Percentiles rank a stretch among this genome's conserved stretches.
Conservation (phyloP, 140 eudicot genomes). For the Senecio squalidus region DNA sequence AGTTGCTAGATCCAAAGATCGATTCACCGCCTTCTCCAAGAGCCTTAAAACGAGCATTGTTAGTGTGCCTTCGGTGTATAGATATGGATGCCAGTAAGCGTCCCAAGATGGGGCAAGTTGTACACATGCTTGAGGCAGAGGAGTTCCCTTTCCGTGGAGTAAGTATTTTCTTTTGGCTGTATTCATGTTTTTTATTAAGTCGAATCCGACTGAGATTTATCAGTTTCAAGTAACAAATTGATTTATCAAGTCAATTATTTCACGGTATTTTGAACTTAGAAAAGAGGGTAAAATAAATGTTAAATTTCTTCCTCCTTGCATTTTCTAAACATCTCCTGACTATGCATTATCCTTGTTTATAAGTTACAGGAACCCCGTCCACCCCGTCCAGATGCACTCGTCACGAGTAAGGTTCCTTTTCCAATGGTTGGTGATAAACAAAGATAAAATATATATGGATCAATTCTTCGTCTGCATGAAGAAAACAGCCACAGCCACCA, state of each 20-base stretch:
- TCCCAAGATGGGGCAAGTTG: constrained; percentile 93
- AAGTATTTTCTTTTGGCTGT: too few species aligned
- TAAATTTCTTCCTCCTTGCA: neutral
- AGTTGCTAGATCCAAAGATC: constrained; percentile 62
- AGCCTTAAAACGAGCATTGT: constrained; percentile 66
- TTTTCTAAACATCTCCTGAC: neutral
- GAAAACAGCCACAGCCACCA: neutral
- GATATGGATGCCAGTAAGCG: constrained; percentile 86
- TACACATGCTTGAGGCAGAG: constrained; percentile 92
- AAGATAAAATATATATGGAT: neutral
- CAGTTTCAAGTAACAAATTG: neutral
- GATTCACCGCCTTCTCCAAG: constrained; percentile 64
- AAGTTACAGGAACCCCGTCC: constrained; percentile 2
- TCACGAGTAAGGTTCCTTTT: neutral
- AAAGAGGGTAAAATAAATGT: too few species aligned
- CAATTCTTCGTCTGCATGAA: neutral
- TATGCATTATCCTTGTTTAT: neutral
- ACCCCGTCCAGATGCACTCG: neutral
- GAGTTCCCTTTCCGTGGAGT: constrained; percentile 71
- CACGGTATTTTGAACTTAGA: too few species aligned
- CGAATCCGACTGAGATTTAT: neutral
- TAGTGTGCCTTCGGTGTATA: constrained; percentile 88
- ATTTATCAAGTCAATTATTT: neutral
- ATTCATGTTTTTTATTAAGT: neutral
- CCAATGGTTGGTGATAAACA: constrained; percentile 6